Base-by-base conservation (phyloP, 225 moss, liverwort and hornwort genomes). In the Pseudoscleropodium purum region DNA sequence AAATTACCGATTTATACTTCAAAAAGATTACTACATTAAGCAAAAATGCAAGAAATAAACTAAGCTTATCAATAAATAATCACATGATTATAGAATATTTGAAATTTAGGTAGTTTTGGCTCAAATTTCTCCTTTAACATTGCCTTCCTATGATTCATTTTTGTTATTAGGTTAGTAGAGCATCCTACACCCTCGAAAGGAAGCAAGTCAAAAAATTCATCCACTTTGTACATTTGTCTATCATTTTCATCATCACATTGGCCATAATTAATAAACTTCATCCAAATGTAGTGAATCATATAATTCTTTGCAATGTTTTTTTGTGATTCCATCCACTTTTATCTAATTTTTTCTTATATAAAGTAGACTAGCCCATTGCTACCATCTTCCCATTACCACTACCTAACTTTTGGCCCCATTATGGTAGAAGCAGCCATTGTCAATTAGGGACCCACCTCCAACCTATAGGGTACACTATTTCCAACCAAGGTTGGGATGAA, bases 181-280 rank as follows among this genome's bases (percentile, higher is more conserved):
- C 0, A 0, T 7, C 47, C 2, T 75, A 7, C 15, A 7, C 30
- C 18, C 7, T 2, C 0, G 0, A 0, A 33, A 51, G 4, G 0
- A 75, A 0, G 0, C 10, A 49, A 49, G 12, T 75, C 0, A 11
- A 51, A 75, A 76, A 47, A 21, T 2, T 1, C 47, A 47, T 31
- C 17, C 30, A 47, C 30, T 45, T 30, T 47, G 11, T 31, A 47
- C 1, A 11, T 18, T 75, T 18, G 30, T 75, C 6, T 47, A 47
- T 30, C 34, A 51, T 51, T 33, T 20, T 19, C 52, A 77, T 13
- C 36, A 36, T 36, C 15, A 23, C 23, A 52, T 21, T 54, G 11
- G 15, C 9, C 9, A 24, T 24, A 54, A 78, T 15, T 23, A 78
- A 1, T 56, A 15, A 37, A 56, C 37, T 37, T 78, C 77, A 23